A percentile compares a stretch with the other conserved stretches of the same genome.
Conservation (phyloP, 1,139 yeast genomes). For the Blastobotrys malaysiensis region DNA sequence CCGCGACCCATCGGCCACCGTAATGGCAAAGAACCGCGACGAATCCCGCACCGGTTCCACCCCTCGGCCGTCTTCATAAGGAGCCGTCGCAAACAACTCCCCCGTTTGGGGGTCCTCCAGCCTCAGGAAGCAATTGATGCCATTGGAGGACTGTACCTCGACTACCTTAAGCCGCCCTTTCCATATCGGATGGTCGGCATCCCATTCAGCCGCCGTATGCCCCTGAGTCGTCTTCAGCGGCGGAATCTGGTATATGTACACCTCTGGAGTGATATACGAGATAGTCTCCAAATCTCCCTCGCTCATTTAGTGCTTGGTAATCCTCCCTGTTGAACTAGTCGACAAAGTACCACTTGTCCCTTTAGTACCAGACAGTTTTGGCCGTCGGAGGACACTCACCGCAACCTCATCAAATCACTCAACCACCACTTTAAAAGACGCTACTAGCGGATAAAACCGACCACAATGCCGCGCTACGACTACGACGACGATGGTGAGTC, state of each 20-base stretch:
- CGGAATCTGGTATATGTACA: conserved; percentile 31
- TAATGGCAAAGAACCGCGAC: conserved; percentile 31
- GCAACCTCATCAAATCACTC: not conserved
- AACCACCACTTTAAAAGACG: not conserved
- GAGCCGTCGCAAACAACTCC: conserved; percentile 34
- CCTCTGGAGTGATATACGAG: conserved; percentile 19
- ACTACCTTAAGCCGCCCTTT: conserved; percentile 32
- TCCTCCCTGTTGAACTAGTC: not conserved
- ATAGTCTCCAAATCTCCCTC: conserved; percentile 6
- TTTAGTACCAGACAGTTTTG: not conserved
- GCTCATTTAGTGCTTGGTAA: not conserved
- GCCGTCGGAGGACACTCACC: not conserved
- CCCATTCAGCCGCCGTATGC: conserved; percentile 34
- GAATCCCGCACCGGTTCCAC: conserved; percentile 31
- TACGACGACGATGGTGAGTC: conserved; percentile 16
- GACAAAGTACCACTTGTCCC: not conserved
- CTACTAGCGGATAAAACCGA: not conserved
- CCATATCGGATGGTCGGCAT: conserved; percentile 36
- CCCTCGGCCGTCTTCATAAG: conserved; percentile 30
- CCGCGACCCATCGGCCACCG: conserved; percentile 31
- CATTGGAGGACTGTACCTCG: conserved; percentile 25
- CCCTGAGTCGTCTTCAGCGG: conserved; percentile 29
- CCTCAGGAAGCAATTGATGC: conserved; percentile 26
- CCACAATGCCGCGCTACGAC: conserved; percentile 8
- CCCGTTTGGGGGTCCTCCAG: conserved; percentile 29